phyloP scores from a whole-genome alignment of 306 rosid species.

The Quercus variabilis region DNA sequence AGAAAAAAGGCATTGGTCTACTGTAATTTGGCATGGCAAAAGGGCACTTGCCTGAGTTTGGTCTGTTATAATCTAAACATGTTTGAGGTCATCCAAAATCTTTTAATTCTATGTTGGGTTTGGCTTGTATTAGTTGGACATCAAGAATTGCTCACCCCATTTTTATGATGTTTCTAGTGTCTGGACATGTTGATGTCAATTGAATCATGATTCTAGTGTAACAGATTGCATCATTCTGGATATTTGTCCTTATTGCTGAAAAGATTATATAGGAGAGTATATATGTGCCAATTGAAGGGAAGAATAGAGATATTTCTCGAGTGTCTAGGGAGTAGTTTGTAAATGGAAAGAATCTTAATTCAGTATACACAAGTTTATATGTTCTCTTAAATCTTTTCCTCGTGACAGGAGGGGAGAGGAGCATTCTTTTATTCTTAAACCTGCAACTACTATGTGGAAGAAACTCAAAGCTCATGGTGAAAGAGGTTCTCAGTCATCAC shows the following conservation, averaged over 20 bases:
- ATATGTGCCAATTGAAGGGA: neutral
- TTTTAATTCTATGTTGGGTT: neutral
- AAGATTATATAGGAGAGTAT: neutral
- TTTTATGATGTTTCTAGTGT: neutral
- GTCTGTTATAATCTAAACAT: neutral
- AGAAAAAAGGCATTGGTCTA: neutral
- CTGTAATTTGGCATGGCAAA: neutral
- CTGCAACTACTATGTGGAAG: constrained; percentile 61
- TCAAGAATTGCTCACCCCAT: neutral
- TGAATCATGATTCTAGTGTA: neutral
- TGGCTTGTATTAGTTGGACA: neutral
- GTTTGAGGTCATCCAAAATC: neutral
- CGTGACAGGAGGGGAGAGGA: constrained; percentile 87
- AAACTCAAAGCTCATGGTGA: constrained; percentile 46
- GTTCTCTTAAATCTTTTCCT: constrained; percentile 9
- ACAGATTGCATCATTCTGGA: neutral
- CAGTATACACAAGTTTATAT: neutral
- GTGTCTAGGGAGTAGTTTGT: neutral
- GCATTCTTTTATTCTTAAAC: constrained; percentile 91
- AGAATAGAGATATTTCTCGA: neutral
- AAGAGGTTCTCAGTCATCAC: constrained; percentile 51
- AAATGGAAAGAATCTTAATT: neutral
- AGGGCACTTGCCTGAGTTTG: neutral
- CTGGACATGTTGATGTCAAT: neutral
- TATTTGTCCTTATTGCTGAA: neutral